phyloP scores from a whole-genome alignment of 371 early-diverging fungal genomes.

The Nematocida sp. region DNA sequence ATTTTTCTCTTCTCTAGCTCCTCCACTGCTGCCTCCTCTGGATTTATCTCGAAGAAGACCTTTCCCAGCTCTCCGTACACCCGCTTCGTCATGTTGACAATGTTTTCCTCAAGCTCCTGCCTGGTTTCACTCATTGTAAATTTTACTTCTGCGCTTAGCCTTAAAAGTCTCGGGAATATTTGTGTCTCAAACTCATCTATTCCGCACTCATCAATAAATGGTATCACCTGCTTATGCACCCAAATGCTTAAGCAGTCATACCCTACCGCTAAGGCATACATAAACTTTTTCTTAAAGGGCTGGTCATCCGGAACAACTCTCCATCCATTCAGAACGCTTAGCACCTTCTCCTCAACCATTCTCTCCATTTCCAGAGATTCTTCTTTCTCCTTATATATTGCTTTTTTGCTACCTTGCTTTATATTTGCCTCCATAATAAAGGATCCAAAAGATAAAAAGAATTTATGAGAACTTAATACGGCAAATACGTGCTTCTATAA shows the following conservation, averaged over 20 bases:
- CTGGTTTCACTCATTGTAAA: conserved; percentile 15
- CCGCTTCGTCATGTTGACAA: background rate
- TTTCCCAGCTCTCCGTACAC: conserved; percentile 7
- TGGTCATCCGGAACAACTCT: conserved; percentile 43
- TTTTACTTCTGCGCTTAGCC: conserved; percentile 1
- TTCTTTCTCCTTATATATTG: conserved; percentile 12
- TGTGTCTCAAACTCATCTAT: conserved; percentile 36
- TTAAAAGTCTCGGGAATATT: conserved; percentile 37
- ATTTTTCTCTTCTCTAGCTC: background rate
- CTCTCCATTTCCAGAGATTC: conserved; percentile 7
- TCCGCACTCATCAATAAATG: conserved; percentile 36
- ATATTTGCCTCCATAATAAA: conserved; percentile 29
- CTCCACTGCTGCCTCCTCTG: background rate
- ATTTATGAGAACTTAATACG: background rate
- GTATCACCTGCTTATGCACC: conserved; percentile 51
- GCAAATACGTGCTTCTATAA: background rate
- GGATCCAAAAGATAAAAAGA: no score
- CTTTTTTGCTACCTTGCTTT: background rate
- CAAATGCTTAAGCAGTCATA: conserved; percentile 35
- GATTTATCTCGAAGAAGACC: background rate
- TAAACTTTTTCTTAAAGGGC: conserved; percentile 23
- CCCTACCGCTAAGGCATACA: conserved; percentile 48
- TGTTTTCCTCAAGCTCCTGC: conserved; percentile 35
- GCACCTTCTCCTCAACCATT: conserved; percentile 8
- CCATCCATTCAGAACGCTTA: conserved; percentile 44